Evolutionary conservation across 768 basidiomycete genomes (phyloP).

Genomic region (Serendipita vermifera): DNA sequence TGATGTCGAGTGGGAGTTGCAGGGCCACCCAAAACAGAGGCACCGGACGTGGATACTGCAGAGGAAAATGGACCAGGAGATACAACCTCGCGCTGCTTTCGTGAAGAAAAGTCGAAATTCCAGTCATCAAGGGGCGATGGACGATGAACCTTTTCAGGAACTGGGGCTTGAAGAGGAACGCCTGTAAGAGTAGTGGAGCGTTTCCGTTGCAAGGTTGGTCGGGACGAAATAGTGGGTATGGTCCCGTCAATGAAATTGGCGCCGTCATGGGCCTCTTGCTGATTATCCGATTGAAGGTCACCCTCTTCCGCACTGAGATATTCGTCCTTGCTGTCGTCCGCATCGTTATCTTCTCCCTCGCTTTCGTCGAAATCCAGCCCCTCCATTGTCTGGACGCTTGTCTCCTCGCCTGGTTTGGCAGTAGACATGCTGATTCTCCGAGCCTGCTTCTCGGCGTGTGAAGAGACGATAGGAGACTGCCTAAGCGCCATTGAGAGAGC

Average conservation of each 20-base stretch:
- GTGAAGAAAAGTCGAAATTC: neutral
- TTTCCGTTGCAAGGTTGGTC: slow-evolving; percentile 4
- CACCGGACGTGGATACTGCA: too few relatives aligned
- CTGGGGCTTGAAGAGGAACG: too few relatives aligned
- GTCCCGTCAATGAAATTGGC: neutral
- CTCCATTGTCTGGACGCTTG: slow-evolving; percentile 2
- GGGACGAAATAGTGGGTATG: neutral
- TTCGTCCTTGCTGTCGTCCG: slow-evolving; percentile 2
- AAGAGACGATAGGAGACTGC: too few relatives aligned
- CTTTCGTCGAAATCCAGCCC: neutral
- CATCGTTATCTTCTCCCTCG: neutral
- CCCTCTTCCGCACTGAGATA: slow-evolving; percentile 7
- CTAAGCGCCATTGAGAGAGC: too few relatives aligned
- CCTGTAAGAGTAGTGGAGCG: neutral
- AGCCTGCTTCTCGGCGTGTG: too few relatives aligned
- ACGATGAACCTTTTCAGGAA: neutral
- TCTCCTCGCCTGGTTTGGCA: neutral
- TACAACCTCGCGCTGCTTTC: too few relatives aligned
- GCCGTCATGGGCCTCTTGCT: neutral
- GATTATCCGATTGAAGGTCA: neutral
- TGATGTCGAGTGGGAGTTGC: too few relatives aligned
- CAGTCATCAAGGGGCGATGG: neutral
- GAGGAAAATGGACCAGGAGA: too few relatives aligned
- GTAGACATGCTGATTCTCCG: slow-evolving; percentile 1
- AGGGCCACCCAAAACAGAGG: too few relatives aligned